Evolutionary conservation across 192 early-diverging fungal species (phyloP).

Genomic region (Entomortierella chlamydospora): DNA sequence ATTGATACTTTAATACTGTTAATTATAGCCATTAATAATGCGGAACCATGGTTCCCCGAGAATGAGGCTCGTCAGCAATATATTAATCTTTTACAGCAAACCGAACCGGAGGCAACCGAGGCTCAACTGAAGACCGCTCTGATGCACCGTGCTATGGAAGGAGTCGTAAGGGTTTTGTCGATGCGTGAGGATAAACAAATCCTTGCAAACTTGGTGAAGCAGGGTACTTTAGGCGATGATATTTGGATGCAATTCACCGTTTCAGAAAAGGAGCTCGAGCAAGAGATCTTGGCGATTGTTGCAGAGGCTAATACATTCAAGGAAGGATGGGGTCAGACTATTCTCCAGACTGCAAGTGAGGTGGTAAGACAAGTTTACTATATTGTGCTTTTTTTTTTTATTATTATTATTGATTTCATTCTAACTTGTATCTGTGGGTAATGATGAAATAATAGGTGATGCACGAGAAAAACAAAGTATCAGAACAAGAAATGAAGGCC

Average conservation of each 20-base stretch:
- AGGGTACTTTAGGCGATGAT: conserved; percentile 86
- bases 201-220: conserved; percentile 77
- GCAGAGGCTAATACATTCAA: conserved; percentile 85
- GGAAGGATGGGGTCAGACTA: conserved; percentile 84
- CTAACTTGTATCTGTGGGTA: background rate
- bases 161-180: conserved; percentile 77
- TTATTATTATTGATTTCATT: background rate
- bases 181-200: conserved; percentile 85
- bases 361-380: conserved; percentile 62
- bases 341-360: conserved; percentile 85
- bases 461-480: conserved; percentile 65
- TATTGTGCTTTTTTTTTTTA: background rate
- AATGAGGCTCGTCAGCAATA: conserved; percentile 74
- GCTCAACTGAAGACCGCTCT: conserved; percentile 78
- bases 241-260: conserved; percentile 78
- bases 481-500: conserved; percentile 61
- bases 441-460: conserved; percentile 18
- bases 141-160: conserved; percentile 83
- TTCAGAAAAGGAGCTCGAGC: conserved; percentile 84
- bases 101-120: conserved; percentile 67
- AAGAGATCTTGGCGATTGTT: conserved; percentile 83
- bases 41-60: conserved; percentile 77
- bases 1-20: background rate
- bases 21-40: conserved; percentile 41
- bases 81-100: conserved; percentile 67